A percentile compares a stretch with the other conserved stretches of the same genome.
Conservation (phyloP, 2,329 filamentous ascomycete species). For the Ophiosphaerella herpotricha region DNA sequence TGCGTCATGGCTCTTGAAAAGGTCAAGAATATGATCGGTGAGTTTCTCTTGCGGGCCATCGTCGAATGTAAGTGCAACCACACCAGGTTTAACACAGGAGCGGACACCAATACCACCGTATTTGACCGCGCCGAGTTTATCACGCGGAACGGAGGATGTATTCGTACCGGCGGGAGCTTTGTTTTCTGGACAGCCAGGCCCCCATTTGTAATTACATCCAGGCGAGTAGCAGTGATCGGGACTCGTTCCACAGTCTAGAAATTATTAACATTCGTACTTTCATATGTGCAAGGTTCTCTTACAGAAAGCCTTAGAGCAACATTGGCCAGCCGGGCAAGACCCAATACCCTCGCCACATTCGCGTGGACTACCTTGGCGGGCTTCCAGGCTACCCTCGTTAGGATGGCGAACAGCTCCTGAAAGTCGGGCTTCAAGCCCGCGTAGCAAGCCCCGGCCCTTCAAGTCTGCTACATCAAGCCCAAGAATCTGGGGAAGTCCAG, state of each 20-base stretch:
- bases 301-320: slow-evolving; percentile 42
- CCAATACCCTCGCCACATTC: slow-evolving; percentile 39
- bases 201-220: slow-evolving; percentile 65
- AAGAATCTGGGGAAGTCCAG: slow-evolving; percentile 37
- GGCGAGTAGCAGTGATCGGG: slow-evolving; percentile 65
- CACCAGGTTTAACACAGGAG: slow-evolving; percentile 57
- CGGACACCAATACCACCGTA: slow-evolving; percentile 65
- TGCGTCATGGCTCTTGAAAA: slow-evolving; percentile 63
- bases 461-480: slow-evolving; percentile 41
- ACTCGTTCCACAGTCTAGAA: slow-evolving; percentile 56
- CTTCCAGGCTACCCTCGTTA: slow-evolving; percentile 12
- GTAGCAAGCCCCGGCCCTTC: slow-evolving; percentile 39
- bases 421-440: slow-evolving; percentile 30
- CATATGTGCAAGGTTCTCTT: slow-evolving; percentile 6
- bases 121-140: slow-evolving; percentile 57
- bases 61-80: slow-evolving; percentile 70
- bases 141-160: slow-evolving; percentile 58
- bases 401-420: slow-evolving; percentile 23
- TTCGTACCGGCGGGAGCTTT: slow-evolving; percentile 58
- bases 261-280: slow-evolving; percentile 11
- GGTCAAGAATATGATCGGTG: slow-evolving; percentile 65
- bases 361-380: slow-evolving; percentile 34
- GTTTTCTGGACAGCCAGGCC: slow-evolving; percentile 65
- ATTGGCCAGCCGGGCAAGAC: slow-evolving; percentile 40
- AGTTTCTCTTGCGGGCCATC: slow-evolving; percentile 67